Evolutionary conservation across 257 asterid species (phyloP).

Genomic region (Solanum sitiens): DNA sequence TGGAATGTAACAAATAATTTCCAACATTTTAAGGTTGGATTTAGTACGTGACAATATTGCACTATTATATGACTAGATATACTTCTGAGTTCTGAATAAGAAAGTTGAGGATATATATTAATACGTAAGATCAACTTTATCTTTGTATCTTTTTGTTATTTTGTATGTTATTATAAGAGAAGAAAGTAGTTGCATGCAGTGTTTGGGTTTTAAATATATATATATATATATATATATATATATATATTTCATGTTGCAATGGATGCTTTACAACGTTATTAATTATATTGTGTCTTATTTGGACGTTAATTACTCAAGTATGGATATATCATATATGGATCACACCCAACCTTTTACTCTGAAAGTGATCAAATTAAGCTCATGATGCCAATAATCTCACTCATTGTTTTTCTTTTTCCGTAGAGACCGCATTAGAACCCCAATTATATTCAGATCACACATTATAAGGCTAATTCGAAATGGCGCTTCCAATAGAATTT

Average conservation of each 20-base stretch:
- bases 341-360: neutral
- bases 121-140: neutral
- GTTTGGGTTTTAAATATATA: neutral
- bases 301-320: too few species aligned
- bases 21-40: neutral
- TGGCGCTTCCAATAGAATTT: neutral
- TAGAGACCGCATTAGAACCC: too few species aligned
- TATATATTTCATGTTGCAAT: neutral
- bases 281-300: too few species aligned
- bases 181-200: neutral
- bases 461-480: accelerated
- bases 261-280: neutral
- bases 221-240: neutral
- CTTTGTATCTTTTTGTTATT: neutral
- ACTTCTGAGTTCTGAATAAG: neutral
- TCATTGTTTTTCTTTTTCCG: neutral
- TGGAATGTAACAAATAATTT: neutral
- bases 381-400: neutral
- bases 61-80: neutral
- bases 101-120: neutral
- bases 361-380: neutral
- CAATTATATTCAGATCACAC: too few species aligned
- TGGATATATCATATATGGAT: too few species aligned
- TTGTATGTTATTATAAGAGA: neutral
- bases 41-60: neutral